Evolutionary conservation across 1,284 basidiomycete species (phyloP).

Genomic region (Ceratobasidium sp.): DNA sequence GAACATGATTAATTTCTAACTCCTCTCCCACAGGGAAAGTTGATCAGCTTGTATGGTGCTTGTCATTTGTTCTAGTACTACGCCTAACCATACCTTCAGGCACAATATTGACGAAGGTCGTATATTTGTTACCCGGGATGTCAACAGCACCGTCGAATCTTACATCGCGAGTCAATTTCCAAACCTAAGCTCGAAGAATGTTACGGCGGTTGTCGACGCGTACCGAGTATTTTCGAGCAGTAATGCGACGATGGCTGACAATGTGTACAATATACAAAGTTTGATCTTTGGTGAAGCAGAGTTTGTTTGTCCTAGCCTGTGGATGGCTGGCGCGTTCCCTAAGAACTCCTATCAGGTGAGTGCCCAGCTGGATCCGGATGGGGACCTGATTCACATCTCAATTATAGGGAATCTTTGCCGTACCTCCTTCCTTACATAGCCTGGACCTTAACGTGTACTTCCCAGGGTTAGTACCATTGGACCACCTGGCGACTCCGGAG

Average conservation of each 20-base stretch:
- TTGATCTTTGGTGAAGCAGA: constrained; percentile 10
- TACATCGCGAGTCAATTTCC: background rate
- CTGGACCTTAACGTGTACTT: constrained; percentile 26
- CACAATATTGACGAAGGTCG: constrained; percentile 31
- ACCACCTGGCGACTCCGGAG: too few relatives aligned
- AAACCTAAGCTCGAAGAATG: constrained; percentile 4
- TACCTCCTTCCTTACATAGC: constrained; percentile 14
- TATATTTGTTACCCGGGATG: constrained; percentile 1
- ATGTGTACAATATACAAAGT: background rate
- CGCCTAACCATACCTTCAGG: background rate
- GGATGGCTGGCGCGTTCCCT: constrained; percentile 18
- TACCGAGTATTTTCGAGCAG: constrained; percentile 6
- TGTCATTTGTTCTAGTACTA: background rate
- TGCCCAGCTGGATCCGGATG: background rate
- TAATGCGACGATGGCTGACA: background rate
- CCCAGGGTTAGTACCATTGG: constrained; percentile 12
- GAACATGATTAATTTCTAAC: background rate
- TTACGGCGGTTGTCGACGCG: background rate
- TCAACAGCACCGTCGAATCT: constrained; percentile 14
- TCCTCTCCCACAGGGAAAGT: constrained; percentile 11
- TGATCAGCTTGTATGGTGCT: constrained; percentile 24
- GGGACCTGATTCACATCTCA: background rate
- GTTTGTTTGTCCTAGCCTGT: constrained; percentile 30
- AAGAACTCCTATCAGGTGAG: constrained; percentile 17
- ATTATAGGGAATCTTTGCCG: constrained; percentile 26